Conservation (phyloP, 2,329 filamentous ascomycete species). For the Penicillium aurantiogriseum region DNA sequence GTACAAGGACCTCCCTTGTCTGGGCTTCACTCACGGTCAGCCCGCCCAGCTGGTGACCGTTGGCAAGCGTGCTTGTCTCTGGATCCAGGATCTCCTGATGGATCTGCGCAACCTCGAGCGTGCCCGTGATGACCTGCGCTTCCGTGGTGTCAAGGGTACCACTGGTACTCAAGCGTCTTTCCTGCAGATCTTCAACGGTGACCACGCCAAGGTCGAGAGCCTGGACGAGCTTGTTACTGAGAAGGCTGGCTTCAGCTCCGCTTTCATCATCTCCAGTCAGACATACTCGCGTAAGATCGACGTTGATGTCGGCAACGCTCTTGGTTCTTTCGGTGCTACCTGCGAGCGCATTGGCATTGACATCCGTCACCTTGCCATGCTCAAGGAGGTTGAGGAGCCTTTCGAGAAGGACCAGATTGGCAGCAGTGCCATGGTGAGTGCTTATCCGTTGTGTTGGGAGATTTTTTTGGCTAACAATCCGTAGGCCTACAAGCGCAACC, state of each 20-base stretch:
- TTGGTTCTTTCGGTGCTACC: slow-evolving; percentile 75
- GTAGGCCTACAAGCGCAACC: slow-evolving; percentile 63
- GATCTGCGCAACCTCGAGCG: slow-evolving; percentile 72
- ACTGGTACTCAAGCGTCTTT: slow-evolving; percentile 79
- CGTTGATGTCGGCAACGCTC: slow-evolving; percentile 73
- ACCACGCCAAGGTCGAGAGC: slow-evolving; percentile 60
- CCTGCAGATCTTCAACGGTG: slow-evolving; percentile 64
- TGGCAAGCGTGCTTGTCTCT: slow-evolving; percentile 65
- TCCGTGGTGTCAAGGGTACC: slow-evolving; percentile 72
- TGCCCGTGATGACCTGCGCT: slow-evolving; percentile 65
- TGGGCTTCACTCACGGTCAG: slow-evolving; percentile 72
- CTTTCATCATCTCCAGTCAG: slow-evolving; percentile 67
- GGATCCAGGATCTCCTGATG: slow-evolving; percentile 73
- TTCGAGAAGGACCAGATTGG: slow-evolving; percentile 79
- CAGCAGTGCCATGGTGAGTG: slow-evolving; percentile 55
- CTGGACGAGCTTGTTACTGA: slow-evolving; percentile 63
- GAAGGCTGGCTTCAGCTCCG: slow-evolving; percentile 63
- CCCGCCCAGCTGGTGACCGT: slow-evolving; percentile 62
- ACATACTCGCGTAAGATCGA: slow-evolving; percentile 82
- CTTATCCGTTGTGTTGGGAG: background rate
- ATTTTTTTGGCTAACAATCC: slow-evolving; percentile 40
- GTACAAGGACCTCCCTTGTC: slow-evolving; percentile 69
- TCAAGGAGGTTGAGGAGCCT: slow-evolving; percentile 84
- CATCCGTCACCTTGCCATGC: slow-evolving; percentile 69
- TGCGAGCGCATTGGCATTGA: slow-evolving; percentile 72